Evolutionary conservation across 257 asterid species (phyloP).

Genomic region (Misopates orontium): DNA sequence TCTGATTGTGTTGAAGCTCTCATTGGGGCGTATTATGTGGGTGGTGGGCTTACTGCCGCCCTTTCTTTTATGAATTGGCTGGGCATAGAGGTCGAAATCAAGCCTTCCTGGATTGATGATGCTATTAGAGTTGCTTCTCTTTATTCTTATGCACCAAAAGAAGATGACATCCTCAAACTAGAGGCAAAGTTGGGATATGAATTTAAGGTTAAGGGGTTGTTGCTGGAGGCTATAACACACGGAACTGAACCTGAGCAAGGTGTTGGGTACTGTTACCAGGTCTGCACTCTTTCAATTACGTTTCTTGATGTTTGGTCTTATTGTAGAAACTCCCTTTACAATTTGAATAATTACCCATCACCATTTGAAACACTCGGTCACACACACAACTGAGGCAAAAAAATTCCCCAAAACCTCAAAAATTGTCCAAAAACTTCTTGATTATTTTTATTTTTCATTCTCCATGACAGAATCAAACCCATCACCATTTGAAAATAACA

Average conservation of each 20-base stretch:
- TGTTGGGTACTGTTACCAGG: conserved; percentile 64
- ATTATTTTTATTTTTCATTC: too few species aligned
- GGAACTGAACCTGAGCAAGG: conserved; percentile 47
- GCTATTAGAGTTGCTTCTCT: conserved; percentile 66
- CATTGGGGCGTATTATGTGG: conserved; percentile 91
- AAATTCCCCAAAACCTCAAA: too few species aligned
- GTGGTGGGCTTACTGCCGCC: conserved; percentile 78
- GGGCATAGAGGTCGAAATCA: conserved; percentile 57
- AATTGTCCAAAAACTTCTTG: too few species aligned
- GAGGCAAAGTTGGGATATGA: conserved; percentile 70
- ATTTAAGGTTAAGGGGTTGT: conserved; percentile 72
- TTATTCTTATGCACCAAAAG: conserved; percentile 55
- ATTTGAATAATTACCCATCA: too few species aligned
- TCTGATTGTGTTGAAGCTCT: conserved; percentile 94
- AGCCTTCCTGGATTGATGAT: conserved; percentile 59
- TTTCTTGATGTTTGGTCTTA: background rate
- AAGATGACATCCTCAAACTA: conserved; percentile 43
- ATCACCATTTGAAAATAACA: too few species aligned
- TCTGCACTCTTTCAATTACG: conserved; percentile 13
- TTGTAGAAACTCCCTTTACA: background rate
- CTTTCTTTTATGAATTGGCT: conserved; percentile 81
- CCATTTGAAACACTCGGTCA: too few species aligned
- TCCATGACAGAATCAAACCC: too few species aligned
- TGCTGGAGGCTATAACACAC: conserved; percentile 91
- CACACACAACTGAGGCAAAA: too few species aligned